These are phyloP conservation scores for Pseudonitzschia multistriata DNA, from an alignment of 108 stramenopile species.

Conservation along the genomic window DNA sequence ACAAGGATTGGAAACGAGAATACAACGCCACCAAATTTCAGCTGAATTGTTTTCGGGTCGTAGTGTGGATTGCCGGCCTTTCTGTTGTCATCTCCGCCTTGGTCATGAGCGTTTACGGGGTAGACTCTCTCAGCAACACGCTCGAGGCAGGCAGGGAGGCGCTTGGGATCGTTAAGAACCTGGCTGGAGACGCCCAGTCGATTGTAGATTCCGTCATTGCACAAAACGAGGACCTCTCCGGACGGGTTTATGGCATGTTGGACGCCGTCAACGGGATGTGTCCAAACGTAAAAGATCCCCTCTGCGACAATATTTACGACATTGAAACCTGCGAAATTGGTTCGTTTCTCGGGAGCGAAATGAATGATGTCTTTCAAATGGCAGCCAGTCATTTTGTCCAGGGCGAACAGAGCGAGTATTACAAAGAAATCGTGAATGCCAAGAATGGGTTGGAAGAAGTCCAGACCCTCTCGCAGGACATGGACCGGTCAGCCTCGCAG, in stretches of 20 bases:
- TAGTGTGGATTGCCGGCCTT: constrained; percentile 18
- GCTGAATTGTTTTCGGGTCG: not conserved
- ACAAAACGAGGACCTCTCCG: constrained; percentile 9
- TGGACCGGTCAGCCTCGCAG: constrained; percentile 4
- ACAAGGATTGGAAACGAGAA: constrained; percentile 6
- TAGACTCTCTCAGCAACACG: constrained; percentile 18
- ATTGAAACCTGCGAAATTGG: constrained; percentile 19
- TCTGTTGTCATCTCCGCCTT: constrained; percentile 11
- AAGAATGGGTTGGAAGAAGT: constrained; percentile 19
- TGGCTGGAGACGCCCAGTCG: constrained; percentile 6
- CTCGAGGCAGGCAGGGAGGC: constrained; percentile 14
- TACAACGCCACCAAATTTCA: not conserved
- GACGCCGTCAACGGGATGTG: constrained; percentile 28
- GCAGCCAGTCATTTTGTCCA: constrained; percentile 19
- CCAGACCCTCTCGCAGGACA: not conserved
- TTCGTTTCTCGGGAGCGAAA: not conserved
- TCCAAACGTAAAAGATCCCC: constrained; percentile 16
- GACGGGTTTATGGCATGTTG: constrained; percentile 2
- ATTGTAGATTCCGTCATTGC: constrained; percentile 20
- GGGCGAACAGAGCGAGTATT: constrained; percentile 9
- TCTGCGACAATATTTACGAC: constrained; percentile 22
- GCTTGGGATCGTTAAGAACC: not conserved
- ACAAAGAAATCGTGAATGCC: constrained; percentile 20
- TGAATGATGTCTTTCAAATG: constrained; percentile 6
- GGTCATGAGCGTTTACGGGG: constrained; percentile 23